These are phyloP conservation scores for Geranomyces variabilis DNA, from an alignment of 192 early-diverging fungal genomes.

Conservation along the genomic window DNA sequence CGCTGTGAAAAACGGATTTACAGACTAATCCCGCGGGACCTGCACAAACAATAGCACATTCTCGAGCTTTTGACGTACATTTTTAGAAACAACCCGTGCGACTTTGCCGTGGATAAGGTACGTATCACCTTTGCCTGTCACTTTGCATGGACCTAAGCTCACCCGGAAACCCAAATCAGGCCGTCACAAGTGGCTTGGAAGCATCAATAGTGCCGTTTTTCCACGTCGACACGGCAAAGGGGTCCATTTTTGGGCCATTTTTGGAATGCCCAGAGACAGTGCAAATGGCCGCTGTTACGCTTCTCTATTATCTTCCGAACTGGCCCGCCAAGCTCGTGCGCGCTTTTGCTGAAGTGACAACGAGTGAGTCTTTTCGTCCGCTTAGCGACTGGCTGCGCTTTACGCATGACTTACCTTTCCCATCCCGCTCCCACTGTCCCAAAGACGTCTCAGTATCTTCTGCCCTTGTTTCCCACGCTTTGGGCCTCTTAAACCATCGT, in stretches of 20 bases:
- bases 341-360: slow-evolving; percentile 23
- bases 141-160: background rate
- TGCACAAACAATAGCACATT: slow-evolving; percentile 18
- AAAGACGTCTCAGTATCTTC: background rate
- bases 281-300: slow-evolving; percentile 7
- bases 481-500: slow-evolving; percentile 20
- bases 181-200: slow-evolving; percentile 3
- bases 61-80: slow-evolving; percentile 15
- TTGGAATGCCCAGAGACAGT: slow-evolving; percentile 7
- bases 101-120: slow-evolving; percentile 5
- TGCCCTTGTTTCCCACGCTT: slow-evolving; percentile 6
- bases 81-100: slow-evolving; percentile 10
- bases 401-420: background rate
- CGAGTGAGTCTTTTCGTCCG: slow-evolving; percentile 6
- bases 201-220: slow-evolving; percentile 21
- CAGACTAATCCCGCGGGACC: no score
- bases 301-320: slow-evolving; percentile 21
- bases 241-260: slow-evolving; percentile 32
- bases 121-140: background rate
- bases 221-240: slow-evolving; percentile 25
- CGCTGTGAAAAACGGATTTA: no score
- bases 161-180: background rate
- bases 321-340: slow-evolving; percentile 32
- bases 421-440: background rate
- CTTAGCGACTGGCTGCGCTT: background rate